These are phyloP conservation scores for Schizonepeta tenuifolia DNA, from an alignment of 257 asterid species.

Conservation along the genomic window DNA sequence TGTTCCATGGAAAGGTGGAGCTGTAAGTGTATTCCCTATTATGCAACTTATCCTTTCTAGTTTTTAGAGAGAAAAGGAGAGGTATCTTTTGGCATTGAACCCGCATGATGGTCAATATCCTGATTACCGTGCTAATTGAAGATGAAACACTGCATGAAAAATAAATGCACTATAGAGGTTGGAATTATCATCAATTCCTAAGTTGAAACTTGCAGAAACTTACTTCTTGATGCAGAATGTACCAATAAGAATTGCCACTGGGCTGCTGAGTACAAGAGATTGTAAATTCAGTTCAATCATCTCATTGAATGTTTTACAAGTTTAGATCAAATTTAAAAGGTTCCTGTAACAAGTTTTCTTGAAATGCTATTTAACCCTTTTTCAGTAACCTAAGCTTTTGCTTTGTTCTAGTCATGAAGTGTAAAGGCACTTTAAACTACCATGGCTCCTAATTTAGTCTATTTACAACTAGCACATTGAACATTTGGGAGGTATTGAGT, in stretches of 20 bases:
- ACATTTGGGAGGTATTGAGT: not conserved
- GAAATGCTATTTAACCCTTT: not conserved
- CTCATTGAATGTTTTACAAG: not conserved
- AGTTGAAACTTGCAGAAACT: not conserved
- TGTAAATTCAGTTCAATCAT: not conserved
- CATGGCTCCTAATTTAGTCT: not conserved
- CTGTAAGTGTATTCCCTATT: conserved; percentile 55
- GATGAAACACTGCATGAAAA: not conserved
- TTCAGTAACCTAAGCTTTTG: not conserved
- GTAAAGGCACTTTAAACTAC: not conserved
- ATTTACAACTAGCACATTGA: not conserved
- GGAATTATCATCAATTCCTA: not conserved
- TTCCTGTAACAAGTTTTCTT: too few species aligned
- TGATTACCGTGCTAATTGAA: not conserved
- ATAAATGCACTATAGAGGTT: conserved; percentile 1
- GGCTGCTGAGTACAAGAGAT: conserved; percentile 10
- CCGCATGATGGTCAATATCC: not conserved
- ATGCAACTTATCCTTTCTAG: not conserved
- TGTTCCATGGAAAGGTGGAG: conserved; percentile 97
- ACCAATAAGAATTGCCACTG: not conserved
- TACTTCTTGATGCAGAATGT: not conserved
- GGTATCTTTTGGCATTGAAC: conserved; percentile 2
- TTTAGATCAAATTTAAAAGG: not conserved
- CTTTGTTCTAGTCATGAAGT: not conserved
- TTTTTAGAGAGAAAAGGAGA: not conserved